Conservation (phyloP, 2,329 filamentous ascomycete species). For the Thermothelomyces thermophilus region DNA sequence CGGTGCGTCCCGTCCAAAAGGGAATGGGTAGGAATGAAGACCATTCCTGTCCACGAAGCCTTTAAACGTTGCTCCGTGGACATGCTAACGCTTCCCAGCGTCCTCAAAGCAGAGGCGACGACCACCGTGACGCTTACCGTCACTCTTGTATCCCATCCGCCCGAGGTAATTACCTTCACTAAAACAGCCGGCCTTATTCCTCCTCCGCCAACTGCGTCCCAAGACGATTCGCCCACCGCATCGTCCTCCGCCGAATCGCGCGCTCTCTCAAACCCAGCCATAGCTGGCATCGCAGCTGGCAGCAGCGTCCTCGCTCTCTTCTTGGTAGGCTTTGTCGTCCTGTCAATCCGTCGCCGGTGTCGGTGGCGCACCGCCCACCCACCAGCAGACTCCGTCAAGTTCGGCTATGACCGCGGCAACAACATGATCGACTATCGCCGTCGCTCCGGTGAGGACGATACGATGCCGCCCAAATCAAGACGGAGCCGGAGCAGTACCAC, state of each 20-base stretch:
- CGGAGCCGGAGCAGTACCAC: background rate
- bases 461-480: background rate
- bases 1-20: conserved; percentile 12
- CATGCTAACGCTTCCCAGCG: conserved; percentile 9
- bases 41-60: background rate
- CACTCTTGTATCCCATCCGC: conserved; percentile 17
- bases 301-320: conserved; percentile 15
- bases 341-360: conserved; percentile 19
- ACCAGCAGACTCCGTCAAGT: too few relatives aligned
- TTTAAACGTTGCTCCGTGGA: background rate
- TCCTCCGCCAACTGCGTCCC: conserved; percentile 3
- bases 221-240: conserved; percentile 2
- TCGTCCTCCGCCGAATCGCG: background rate
- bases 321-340: conserved; percentile 15
- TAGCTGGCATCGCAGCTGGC: conserved; percentile 20
- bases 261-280: conserved; percentile 15
- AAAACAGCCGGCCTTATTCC: conserved; percentile 15
- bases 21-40: too few relatives aligned
- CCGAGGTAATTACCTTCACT: conserved; percentile 17
- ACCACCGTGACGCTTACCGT: conserved; percentile 21
- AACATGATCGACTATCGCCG: background rate
- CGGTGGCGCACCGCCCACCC: background rate
- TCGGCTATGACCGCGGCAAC: too few relatives aligned
- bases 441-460: conserved; percentile 1
- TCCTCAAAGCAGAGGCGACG: conserved; percentile 21